Evolutionary conservation across 805 yeast species (phyloP).

Genomic region (Kuraishia molischiana): DNA sequence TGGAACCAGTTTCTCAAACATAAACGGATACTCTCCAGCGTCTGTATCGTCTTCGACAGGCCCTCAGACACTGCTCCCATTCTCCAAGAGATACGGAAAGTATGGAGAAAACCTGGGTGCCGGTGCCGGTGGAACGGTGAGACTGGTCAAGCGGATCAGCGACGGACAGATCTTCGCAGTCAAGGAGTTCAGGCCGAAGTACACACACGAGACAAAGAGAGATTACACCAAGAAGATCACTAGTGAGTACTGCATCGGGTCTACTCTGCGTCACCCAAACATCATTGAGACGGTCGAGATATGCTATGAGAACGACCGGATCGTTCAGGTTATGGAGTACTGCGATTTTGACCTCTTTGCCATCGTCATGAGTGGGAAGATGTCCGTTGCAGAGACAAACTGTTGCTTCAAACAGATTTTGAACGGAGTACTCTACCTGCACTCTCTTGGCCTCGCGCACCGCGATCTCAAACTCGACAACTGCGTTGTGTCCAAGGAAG

Average conservation of each 20-base stretch:
- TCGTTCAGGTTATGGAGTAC: constrained; percentile 89
- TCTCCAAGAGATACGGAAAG: constrained; percentile 68
- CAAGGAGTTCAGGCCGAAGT: constrained; percentile 78
- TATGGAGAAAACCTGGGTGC: constrained; percentile 86
- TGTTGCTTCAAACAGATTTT: constrained; percentile 87
- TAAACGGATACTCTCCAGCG: constrained; percentile 6
- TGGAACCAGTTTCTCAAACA: not conserved
- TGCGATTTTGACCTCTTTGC: constrained; percentile 92
- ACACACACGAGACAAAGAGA: constrained; percentile 62
- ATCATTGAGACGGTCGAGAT: constrained; percentile 88
- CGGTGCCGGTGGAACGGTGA: constrained; percentile 92
- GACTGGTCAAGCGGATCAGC: constrained; percentile 53
- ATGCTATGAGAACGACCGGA: constrained; percentile 77
- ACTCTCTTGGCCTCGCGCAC: constrained; percentile 80
- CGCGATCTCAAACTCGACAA: constrained; percentile 88
- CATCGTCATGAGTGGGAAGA: constrained; percentile 86
- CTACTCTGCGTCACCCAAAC: constrained; percentile 82
- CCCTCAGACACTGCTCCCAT: constrained; percentile 36
- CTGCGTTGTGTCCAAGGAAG: constrained; percentile 75
- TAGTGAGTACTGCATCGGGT: constrained; percentile 90
- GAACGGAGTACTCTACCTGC: constrained; percentile 74
- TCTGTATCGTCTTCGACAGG: constrained; percentile 28
- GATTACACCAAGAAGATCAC: constrained; percentile 91
- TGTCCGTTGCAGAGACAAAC: constrained; percentile 68
- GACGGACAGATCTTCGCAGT: constrained; percentile 81